Evolutionary conservation across 2,329 filamentous ascomycete species (phyloP).

Genomic region (Penicillium freii): DNA sequence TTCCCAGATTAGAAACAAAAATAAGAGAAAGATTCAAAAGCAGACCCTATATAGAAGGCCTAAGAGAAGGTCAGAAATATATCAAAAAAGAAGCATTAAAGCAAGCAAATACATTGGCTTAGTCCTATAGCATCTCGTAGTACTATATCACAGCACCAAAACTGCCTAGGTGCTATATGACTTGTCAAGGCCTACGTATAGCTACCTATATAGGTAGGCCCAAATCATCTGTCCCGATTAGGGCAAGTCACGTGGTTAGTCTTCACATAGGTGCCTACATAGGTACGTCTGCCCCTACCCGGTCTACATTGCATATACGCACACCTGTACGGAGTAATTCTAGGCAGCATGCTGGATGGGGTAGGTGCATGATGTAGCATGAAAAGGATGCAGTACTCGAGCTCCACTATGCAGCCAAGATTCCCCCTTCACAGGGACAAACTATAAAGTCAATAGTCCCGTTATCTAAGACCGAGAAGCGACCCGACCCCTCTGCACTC

Average conservation of each 20-base stretch:
- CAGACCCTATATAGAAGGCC: no score
- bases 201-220: background rate
- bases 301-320: background rate
- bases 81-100: no score
- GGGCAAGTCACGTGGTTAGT: slow-evolving; percentile 1
- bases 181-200: no score
- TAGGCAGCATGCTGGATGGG: background rate
- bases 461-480: background rate
- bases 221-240: background rate
- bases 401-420: slow-evolving; percentile 8
- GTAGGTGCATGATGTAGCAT: slow-evolving; percentile 1
- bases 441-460: background rate
- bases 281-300: background rate
- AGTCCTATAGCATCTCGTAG: no score
- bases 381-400: slow-evolving; percentile 1
- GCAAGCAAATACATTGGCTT: no score
- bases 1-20: no score
- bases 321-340: background rate
- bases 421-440: slow-evolving; percentile 1
- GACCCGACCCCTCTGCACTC: background rate
- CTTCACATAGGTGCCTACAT: background rate
- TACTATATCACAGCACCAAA: no score
- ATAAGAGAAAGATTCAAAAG: no score
- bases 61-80: no score
- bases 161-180: no score